Evolutionary conservation across 192 early-diverging fungal species (phyloP).

Genomic region (Dissophora globulifera): DNA sequence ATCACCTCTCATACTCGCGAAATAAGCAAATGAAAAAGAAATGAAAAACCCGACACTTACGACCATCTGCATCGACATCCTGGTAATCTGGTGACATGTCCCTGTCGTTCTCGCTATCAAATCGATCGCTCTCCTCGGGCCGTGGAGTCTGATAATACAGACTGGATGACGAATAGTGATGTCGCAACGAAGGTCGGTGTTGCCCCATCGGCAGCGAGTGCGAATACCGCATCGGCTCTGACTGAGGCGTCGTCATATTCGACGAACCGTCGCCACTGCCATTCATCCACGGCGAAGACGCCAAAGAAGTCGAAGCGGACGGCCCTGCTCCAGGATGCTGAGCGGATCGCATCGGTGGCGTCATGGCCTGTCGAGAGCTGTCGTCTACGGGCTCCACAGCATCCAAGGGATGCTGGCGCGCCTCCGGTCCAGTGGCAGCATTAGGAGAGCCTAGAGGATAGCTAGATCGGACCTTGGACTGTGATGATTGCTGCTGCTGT

Average conservation of each 20-base stretch:
- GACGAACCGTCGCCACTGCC: not conserved
- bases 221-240: conserved; percentile 32
- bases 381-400: conserved; percentile 2
- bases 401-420: conserved; percentile 22
- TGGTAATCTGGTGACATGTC: conserved; percentile 32
- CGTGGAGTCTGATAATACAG: conserved; percentile 33
- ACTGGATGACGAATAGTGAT: conserved; percentile 20
- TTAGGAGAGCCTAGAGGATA: conserved; percentile 15
- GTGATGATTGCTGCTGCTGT: not conserved
- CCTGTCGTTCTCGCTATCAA: conserved; percentile 23
- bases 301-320: not conserved
- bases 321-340: not conserved
- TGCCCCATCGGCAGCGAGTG: conserved; percentile 9
- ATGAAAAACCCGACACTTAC: conserved; percentile 20
- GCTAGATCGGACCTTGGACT: conserved; percentile 6
- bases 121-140: conserved; percentile 17
- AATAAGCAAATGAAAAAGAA: not conserved
- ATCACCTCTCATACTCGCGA: too few species aligned
- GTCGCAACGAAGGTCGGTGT: conserved; percentile 13
- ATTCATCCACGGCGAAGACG: conserved; percentile 19
- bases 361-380: conserved; percentile 8
- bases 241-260: not conserved
- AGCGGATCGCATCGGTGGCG: conserved; percentile 16
- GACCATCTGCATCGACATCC: conserved; percentile 26
- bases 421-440: not conserved